Base-by-base conservation (phyloP, 2,329 filamentous ascomycete genomes). In the Helotiales sp. region DNA sequence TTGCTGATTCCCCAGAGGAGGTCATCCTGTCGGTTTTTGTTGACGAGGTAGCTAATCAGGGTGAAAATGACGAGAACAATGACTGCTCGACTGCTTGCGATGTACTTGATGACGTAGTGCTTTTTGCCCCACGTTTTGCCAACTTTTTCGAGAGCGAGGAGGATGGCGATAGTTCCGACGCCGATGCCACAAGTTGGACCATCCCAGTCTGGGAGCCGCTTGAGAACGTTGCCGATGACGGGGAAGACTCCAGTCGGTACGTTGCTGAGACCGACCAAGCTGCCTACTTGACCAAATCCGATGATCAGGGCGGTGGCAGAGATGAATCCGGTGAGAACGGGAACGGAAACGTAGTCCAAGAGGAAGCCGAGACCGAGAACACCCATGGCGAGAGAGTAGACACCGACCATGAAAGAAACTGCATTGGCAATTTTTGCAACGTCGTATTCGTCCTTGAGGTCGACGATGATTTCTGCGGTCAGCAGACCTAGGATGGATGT, bases 241-340 rank as follows among this genome's bases (percentile, higher is more conserved):
- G 80, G 80, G 5, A 86, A 86, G 1, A 86, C 83, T 1, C 83
- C 83, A 28, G 81, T 81, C 2, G 84, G 81, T 0, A 86, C 81
- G 28, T 81, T 79, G 15, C 28, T 55, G 10, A 87, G 82, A 10
- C 64, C 62, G 15, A 64, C 62, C 4, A 64, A 43, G 32, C 54
- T 64, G 11, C 62, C 62, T 6, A 91, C 83, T 74, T 91, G 88
- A n/a, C 86, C 87, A 59, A 89, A 83, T 24, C 86, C 84, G 73
- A 91, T 90, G 32, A 87, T 88, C 57, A 91, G 85, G 26, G 87
- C 88, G 1, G 88, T 87, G 1, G 88, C 87, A 0, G 87, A 88
- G 71, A 91, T 89, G 78, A 90, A 90, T 4, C 88, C 88, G 6
- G 82, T 87, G 0, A 91, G 81, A 1, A 90, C 86, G 0, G 88